phyloP scores from a whole-genome alignment of 495 filamentous ascomycete species.

The Aspergillus bertholletiae region DNA sequence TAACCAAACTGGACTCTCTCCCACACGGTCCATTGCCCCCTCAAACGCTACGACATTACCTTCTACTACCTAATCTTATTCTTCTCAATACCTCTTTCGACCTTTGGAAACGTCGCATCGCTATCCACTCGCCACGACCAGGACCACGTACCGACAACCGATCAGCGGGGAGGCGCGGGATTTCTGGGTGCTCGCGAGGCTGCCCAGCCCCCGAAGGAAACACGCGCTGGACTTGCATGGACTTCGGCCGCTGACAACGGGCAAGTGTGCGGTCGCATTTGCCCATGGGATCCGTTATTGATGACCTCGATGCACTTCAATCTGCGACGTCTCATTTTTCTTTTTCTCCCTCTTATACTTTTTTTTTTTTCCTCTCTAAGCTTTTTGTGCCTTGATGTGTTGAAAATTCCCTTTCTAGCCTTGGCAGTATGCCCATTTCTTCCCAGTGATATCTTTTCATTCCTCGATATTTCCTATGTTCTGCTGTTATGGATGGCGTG shows the following conservation, averaged over 20 bases:
- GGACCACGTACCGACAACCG: background rate
- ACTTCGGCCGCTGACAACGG: conserved; percentile 20
- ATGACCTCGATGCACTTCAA: conserved; percentile 28
- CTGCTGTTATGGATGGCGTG: conserved; percentile 11
- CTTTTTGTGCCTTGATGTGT: conserved; percentile 10
- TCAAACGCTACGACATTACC: conserved; percentile 34
- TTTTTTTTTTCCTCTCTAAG: conserved; percentile 37
- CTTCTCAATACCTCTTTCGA: conserved; percentile 10
- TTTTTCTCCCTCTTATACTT: conserved; percentile 32
- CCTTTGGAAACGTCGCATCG: background rate
- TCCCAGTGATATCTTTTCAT: conserved; percentile 11
- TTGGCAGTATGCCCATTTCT: conserved; percentile 4
- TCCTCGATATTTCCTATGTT: conserved; percentile 31
- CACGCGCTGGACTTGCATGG: conserved; percentile 44
- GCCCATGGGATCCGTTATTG: conserved; percentile 13
- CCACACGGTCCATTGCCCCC: conserved; percentile 15
- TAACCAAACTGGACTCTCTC: conserved; percentile 8
- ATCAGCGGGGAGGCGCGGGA: conserved; percentile 4
- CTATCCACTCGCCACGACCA: background rate
- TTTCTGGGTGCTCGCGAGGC: conserved; percentile 17
- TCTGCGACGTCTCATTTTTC: conserved; percentile 13
- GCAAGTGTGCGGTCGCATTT: conserved; percentile 1
- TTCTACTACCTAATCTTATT: conserved; percentile 19
- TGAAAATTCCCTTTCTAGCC: background rate
- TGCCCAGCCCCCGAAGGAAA: conserved; percentile 26